These are phyloP conservation scores for Chytridium lagenaria DNA, from an alignment of 371 early-diverging fungal genomes.

Conservation along the genomic window DNA sequence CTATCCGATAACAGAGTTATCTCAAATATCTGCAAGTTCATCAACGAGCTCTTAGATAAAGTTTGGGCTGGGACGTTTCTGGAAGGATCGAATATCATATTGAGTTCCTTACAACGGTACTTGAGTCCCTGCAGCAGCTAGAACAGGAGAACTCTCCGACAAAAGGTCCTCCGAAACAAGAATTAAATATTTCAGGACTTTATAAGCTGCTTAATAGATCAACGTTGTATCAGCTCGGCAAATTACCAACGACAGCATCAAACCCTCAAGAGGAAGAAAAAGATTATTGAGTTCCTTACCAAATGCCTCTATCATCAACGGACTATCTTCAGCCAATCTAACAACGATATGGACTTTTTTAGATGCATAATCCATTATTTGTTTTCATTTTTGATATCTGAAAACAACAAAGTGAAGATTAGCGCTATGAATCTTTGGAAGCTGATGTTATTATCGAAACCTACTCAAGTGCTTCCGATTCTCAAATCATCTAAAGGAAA, in stretches of 20 bases:
- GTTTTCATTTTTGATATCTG: slow-evolving; percentile 59
- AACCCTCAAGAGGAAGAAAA: slow-evolving; percentile 51
- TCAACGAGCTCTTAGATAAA: slow-evolving; percentile 69
- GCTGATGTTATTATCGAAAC: slow-evolving; percentile 65
- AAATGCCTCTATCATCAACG: slow-evolving; percentile 74
- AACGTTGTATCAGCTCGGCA: slow-evolving; percentile 58
- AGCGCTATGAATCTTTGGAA: slow-evolving; percentile 67
- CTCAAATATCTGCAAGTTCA: slow-evolving; percentile 62
- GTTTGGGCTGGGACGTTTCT: slow-evolving; percentile 5
- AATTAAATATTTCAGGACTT: slow-evolving; percentile 37
- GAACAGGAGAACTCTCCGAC: slow-evolving; percentile 66
- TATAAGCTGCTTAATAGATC: slow-evolving; percentile 66
- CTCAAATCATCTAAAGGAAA: slow-evolving; percentile 58
- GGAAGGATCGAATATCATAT: slow-evolving; percentile 15
- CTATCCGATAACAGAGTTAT: slow-evolving; percentile 46
- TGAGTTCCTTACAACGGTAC: slow-evolving; percentile 11
- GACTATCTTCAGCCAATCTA: slow-evolving; percentile 62
- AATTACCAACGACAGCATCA: slow-evolving; percentile 36
- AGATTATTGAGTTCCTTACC: slow-evolving; percentile 61
- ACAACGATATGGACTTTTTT: slow-evolving; percentile 70
- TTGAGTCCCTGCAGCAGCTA: slow-evolving; percentile 48
- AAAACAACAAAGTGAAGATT: slow-evolving; percentile 55
- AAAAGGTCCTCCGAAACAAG: slow-evolving; percentile 27
- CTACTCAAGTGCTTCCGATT: slow-evolving; percentile 50
- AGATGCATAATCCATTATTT: slow-evolving; percentile 70